Evolutionary conservation across 2,329 filamentous ascomycete species (phyloP), one percentile per base, ranked within the genome.

Genomic region (Cercospora zeina): DNA sequence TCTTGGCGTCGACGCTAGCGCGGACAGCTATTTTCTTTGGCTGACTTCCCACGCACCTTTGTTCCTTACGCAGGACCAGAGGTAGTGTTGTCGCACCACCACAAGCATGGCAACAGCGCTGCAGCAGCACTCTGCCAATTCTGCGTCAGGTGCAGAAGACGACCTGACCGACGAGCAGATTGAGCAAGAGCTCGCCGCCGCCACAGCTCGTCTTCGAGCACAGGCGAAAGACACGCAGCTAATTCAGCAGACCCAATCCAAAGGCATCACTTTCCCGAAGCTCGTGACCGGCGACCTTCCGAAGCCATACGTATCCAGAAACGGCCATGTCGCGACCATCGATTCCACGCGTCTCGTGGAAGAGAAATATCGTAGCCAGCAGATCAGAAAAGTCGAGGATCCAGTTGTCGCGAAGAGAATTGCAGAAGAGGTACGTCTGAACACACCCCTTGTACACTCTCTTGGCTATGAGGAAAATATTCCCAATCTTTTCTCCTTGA

Each of bases 391-490:
- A 65, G 81, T 87, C 16, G 81, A 83, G 67, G 81, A 84, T 70
- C 81, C 81, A 10, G 72, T 82, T n/a, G 72, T 74, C 42, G 69
- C 80, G 36, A 81, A 80, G 72, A 77, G 76, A 63, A 75, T 76
- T 63, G 77, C 75, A 55, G 76, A 76, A 66, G 81, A 85, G 79
- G 85, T 87, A 81, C 71, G 80, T 72, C 77, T 37, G 13, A 77
- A 59, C 33, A 24, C n/a, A 9, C 3, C 59, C 21, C 37, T 56
- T 71, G 10, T 77, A 78, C 56, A 16, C 47, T n/a, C 10, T 24
- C 50, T 62, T 67, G 73, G 74, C 77, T 76, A 85, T 91, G 90
- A 93, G 86, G 89, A 93, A 89, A 89, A 82, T 81, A 77, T 83
- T 86, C 85, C 87, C 85, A 87, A 62, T 77, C 14, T 76, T 76